Evolutionary conservation across 1,284 basidiomycete species (phyloP).

Genomic region (Schizopora paradoxa): DNA sequence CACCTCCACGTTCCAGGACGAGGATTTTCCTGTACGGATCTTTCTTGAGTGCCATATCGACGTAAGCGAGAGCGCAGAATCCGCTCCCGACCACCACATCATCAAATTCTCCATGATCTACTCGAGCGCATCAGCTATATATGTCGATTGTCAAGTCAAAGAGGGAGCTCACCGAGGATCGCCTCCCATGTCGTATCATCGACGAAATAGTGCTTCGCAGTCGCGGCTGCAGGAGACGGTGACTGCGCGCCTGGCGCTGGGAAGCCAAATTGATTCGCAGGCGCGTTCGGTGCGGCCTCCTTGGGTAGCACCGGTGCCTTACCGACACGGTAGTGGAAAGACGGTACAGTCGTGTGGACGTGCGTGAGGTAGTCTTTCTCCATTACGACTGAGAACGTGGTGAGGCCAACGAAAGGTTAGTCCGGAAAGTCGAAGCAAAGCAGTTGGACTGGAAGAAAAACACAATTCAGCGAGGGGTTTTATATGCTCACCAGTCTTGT

Average conservation of each 20-base stretch:
- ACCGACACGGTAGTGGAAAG: neutral
- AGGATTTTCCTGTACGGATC: slow-evolving; percentile 23
- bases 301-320: slow-evolving; percentile 3
- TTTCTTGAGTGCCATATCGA: slow-evolving; percentile 20
- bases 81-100: slow-evolving; percentile 6
- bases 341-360: neutral
- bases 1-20: slow-evolving; percentile 22
- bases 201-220: slow-evolving; percentile 14
- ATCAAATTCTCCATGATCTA: slow-evolving; percentile 16
- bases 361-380: neutral
- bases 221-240: slow-evolving; percentile 6
- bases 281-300: neutral
- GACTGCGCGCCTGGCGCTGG: slow-evolving; percentile 7
- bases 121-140: too few species aligned
- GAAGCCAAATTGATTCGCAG: slow-evolving; percentile 5
- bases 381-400: too few species aligned
- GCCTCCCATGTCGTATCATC: slow-evolving; percentile 13
- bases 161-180: too few species aligned
- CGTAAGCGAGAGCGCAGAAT: slow-evolving; percentile 24
- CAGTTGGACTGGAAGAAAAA: too few species aligned
- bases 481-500: too few species aligned
- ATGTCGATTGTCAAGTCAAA: too few species aligned
- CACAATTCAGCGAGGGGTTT: too few species aligned
- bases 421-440: too few species aligned
- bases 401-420: too few species aligned